These are phyloP conservation scores for Volvox reticuliferus DNA, from an alignment of 139 green algal species.

Conservation along the genomic window DNA sequence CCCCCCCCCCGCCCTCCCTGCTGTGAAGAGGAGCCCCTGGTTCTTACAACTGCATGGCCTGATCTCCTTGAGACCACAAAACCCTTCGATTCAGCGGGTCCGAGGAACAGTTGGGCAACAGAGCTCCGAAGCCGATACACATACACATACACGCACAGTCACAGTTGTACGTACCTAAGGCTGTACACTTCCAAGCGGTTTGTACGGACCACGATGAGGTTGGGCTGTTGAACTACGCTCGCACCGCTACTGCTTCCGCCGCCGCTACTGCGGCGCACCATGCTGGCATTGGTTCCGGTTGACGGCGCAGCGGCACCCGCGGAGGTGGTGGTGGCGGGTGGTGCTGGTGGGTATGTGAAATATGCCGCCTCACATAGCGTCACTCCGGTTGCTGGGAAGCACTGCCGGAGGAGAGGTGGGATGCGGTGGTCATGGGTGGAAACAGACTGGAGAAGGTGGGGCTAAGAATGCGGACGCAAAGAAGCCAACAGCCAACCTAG, in stretches of 20 bases:
- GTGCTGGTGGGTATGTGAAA: slow-evolving; percentile 67
- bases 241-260: background rate
- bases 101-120: no score
- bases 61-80: no score
- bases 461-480: no score
- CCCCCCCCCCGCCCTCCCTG: no score
- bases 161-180: slow-evolving; percentile 55
- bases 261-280: background rate
- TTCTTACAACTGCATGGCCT: no score
- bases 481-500: no score
- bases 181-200: slow-evolving; percentile 82
- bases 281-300: background rate
- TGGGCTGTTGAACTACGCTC: slow-evolving; percentile 50
- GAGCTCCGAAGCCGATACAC: no score
- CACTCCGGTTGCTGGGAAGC: slow-evolving; percentile 78
- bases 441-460: no score
- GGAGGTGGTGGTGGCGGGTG: background rate
- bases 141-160: no score
- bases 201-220: slow-evolving; percentile 80
- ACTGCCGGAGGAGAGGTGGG: slow-evolving; percentile 51
- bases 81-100: no score
- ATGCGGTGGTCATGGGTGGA: no score
- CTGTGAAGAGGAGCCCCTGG: no score
- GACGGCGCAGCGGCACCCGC: background rate
- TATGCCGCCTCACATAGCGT: slow-evolving; percentile 72